These are phyloP conservation scores for Aspergillus puulaauensis DNA, from an alignment of 2,329 filamentous ascomycete genomes.

Conservation along the genomic window DNA sequence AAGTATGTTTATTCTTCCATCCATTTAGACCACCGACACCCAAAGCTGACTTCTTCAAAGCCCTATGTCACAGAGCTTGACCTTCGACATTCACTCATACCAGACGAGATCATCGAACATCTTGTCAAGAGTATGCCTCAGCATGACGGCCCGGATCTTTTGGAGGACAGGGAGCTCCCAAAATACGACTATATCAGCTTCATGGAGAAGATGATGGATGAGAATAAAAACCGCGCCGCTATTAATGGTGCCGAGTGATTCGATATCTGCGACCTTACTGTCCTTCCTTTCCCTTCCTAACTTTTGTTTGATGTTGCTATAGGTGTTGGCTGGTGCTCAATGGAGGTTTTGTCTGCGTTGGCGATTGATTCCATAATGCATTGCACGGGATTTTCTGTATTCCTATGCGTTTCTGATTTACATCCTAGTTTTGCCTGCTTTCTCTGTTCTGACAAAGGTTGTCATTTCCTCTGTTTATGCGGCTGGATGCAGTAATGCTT, in stretches of 20 bases:
- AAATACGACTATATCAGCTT: slow-evolving; percentile 97
- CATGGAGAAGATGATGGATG: slow-evolving; percentile 80
- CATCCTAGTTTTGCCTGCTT: slow-evolving; percentile 1
- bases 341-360: slow-evolving; percentile 18
- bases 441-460: neutral
- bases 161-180: slow-evolving; percentile 76
- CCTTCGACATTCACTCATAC: slow-evolving; percentile 88
- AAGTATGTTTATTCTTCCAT: slow-evolving; percentile 50
- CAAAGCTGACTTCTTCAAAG: slow-evolving; percentile 31
- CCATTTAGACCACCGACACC: neutral
- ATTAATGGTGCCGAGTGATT: slow-evolving; percentile 19
- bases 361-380: slow-evolving; percentile 27
- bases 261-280: neutral
- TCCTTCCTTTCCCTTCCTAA: slow-evolving; percentile 10
- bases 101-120: slow-evolving; percentile 95
- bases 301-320: slow-evolving; percentile 19
- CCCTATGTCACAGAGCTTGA: slow-evolving; percentile 98
- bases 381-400: slow-evolving; percentile 27
- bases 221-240: slow-evolving; percentile 24
- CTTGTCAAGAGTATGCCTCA: slow-evolving; percentile 81
- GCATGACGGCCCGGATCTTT: slow-evolving; percentile 81
- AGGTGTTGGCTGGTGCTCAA: slow-evolving; percentile 27
- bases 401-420: slow-evolving; percentile 11
- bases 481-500: neutral
- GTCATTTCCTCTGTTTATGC: slow-evolving; percentile 1